phyloP scores from a whole-genome alignment of 768 basidiomycete species.

The Lactifluus pinguis region DNA sequence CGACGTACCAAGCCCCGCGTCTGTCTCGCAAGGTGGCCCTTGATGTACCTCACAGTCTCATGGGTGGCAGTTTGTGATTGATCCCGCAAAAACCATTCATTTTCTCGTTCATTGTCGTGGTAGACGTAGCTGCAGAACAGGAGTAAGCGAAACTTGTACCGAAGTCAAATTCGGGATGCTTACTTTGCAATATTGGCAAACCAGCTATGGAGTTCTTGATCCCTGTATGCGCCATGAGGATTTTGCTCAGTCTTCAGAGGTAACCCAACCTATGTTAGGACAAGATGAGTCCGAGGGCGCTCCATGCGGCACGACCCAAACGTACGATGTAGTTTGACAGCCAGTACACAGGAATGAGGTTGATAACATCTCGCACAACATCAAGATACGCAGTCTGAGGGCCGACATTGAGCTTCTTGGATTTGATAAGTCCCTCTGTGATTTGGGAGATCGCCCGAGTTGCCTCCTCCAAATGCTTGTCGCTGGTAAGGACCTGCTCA shows the following conservation, averaged over 20 bases:
- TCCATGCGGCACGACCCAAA: neutral
- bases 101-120: conserved; percentile 25
- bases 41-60: conserved; percentile 23
- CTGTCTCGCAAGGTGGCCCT: conserved; percentile 7
- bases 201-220: conserved; percentile 4
- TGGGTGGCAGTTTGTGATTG: conserved; percentile 24
- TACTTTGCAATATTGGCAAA: conserved; percentile 13
- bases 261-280: conserved; percentile 9
- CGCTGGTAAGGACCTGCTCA: neutral
- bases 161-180: neutral
- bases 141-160: neutral
- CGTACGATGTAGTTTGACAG: conserved; percentile 48
- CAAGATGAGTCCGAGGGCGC: neutral
- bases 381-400: conserved; percentile 35
- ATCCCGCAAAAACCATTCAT: conserved; percentile 28
- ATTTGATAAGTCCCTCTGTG: neutral
- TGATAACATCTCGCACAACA: conserved; percentile 59
- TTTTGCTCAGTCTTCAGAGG: conserved; percentile 12
- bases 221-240: neutral
- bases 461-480: neutral
- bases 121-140: conserved; percentile 30
- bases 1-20: conserved; percentile 8
- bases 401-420: conserved; percentile 30
- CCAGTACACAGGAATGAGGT: conserved; percentile 54
- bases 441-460: neutral